phyloP scores from a whole-genome alignment of 1,139 yeast species.

The Blastobotrys raffinosifermentans region DNA sequence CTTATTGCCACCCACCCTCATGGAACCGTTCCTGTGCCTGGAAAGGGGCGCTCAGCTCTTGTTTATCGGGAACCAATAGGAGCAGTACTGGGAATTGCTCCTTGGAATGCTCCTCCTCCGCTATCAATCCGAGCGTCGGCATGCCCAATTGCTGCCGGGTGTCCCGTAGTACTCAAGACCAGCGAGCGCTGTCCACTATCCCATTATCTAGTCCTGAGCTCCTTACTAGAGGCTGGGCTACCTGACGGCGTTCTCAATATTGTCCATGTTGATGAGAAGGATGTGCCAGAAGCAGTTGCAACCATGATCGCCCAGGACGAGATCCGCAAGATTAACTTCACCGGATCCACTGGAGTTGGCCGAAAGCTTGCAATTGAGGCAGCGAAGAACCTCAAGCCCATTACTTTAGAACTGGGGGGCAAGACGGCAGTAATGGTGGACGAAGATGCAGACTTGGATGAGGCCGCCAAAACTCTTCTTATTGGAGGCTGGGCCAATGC shows the following conservation, averaged over 20 bases:
- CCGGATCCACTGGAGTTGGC: conserved; percentile 59
- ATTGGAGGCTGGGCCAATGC: conserved; percentile 77
- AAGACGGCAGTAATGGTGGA: conserved; percentile 75
- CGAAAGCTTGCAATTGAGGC: conserved; percentile 55
- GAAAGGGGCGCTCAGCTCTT: conserved; percentile 3
- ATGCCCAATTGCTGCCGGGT: conserved; percentile 55
- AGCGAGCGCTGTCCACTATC: conserved; percentile 65
- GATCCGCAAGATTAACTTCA: conserved; percentile 63
- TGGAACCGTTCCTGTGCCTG: conserved; percentile 1
- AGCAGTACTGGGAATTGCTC: conserved; percentile 42
- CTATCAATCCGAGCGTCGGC: conserved; percentile 28
- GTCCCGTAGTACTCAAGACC: conserved; percentile 57
- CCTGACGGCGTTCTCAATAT: conserved; percentile 67
- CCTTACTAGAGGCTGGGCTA: conserved; percentile 59
- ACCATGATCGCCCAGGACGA: conserved; percentile 52
- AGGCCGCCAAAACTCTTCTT: conserved; percentile 53
- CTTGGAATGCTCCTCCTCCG: conserved; percentile 48
- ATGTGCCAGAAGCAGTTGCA: conserved; percentile 41
- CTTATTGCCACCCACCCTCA: background rate
- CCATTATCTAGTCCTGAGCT: conserved; percentile 47
- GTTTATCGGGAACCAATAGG: conserved; percentile 41
- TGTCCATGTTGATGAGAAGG: conserved; percentile 50
- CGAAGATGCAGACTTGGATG: conserved; percentile 67
- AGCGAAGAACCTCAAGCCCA: conserved; percentile 57
- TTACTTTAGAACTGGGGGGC: conserved; percentile 86